phyloP scores from a whole-genome alignment of 805 yeast genomes.

The Starmerella scarabaei region DNA sequence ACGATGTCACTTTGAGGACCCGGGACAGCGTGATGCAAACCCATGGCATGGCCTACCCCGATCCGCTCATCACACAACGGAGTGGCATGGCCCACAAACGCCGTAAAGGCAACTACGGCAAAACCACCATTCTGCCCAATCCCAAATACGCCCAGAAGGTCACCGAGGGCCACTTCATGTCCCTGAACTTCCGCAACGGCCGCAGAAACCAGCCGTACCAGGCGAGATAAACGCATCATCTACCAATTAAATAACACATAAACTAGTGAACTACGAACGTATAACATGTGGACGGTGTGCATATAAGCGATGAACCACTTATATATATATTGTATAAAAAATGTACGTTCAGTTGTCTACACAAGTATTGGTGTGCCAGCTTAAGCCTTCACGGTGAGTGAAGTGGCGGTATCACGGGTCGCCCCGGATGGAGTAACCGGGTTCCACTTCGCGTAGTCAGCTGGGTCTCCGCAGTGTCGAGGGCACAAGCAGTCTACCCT shows the following conservation, averaged over 20 bases:
- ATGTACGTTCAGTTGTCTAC: too few species aligned
- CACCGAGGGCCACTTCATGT: not conserved
- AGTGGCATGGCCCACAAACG: too few species aligned
- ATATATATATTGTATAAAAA: not conserved
- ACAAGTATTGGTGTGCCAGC: too few species aligned
- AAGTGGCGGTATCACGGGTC: too few species aligned
- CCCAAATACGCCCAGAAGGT: conserved; percentile 1
- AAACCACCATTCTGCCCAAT: not conserved
- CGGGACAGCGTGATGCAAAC: not conserved
- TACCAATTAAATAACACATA: not conserved
- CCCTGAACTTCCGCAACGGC: conserved; percentile 1
- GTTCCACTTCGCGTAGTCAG: too few species aligned
- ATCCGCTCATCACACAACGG: too few species aligned
- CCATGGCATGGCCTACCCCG: not conserved
- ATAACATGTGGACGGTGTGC: not conserved
- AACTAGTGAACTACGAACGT: too few species aligned
- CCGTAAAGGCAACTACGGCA: not conserved
- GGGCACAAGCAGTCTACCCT: too few species aligned
- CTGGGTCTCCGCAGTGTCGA: too few species aligned
- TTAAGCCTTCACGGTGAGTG: too few species aligned
- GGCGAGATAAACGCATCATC: not conserved
- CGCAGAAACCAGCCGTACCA: not conserved
- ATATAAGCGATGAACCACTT: too few species aligned
- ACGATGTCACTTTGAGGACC: not conserved
- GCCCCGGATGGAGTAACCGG: too few species aligned